phyloP scores from a whole-genome alignment of 2,329 filamentous ascomycete species.

The Ophiostoma angusticollis region DNA sequence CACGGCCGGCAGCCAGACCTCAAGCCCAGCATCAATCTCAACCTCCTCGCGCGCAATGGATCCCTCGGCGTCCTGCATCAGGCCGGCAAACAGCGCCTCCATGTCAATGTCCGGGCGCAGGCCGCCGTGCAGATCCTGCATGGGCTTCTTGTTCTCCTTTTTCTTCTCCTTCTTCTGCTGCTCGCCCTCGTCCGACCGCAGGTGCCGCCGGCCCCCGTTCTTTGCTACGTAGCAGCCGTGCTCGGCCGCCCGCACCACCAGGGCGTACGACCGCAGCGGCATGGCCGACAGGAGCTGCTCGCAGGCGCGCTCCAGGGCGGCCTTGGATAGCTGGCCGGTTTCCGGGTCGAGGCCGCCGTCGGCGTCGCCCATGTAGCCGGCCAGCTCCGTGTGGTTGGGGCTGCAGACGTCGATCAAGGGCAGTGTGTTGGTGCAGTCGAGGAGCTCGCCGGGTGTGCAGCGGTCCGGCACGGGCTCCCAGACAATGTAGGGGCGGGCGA shows the following conservation, averaged over 20 bases:
- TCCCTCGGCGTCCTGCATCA: conserved; percentile 41
- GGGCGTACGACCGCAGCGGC: conserved; percentile 50
- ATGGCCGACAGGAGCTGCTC: conserved; percentile 51
- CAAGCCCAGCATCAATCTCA: conserved; percentile 50
- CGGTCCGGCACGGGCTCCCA: conserved; percentile 94
- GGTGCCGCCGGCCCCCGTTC: conserved; percentile 35
- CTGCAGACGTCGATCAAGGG: conserved; percentile 50
- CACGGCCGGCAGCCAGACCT: conserved; percentile 69
- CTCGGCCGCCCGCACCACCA: conserved; percentile 60
- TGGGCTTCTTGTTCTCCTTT: conserved; percentile 18
- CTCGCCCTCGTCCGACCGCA: conserved; percentile 19
- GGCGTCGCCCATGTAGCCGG: conserved; percentile 61
- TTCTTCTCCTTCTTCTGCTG: conserved; percentile 13
- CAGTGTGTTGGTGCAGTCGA: conserved; percentile 51
- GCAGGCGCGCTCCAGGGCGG: conserved; percentile 43
- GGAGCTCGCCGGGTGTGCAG: conserved; percentile 57
- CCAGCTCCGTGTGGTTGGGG: conserved; percentile 85
- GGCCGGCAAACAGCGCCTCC: conserved; percentile 46
- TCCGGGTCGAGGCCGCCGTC: conserved; percentile 39
- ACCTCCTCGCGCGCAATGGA: conserved; percentile 43
- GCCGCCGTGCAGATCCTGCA: conserved; percentile 36
- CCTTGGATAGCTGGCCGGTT: conserved; percentile 39
- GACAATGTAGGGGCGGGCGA: conserved; percentile 56
- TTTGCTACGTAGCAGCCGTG: conserved; percentile 56
- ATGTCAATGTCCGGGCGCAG: conserved; percentile 49